Conservation (phyloP, 148 eudicot genomes). For the Silene conica region DNA sequence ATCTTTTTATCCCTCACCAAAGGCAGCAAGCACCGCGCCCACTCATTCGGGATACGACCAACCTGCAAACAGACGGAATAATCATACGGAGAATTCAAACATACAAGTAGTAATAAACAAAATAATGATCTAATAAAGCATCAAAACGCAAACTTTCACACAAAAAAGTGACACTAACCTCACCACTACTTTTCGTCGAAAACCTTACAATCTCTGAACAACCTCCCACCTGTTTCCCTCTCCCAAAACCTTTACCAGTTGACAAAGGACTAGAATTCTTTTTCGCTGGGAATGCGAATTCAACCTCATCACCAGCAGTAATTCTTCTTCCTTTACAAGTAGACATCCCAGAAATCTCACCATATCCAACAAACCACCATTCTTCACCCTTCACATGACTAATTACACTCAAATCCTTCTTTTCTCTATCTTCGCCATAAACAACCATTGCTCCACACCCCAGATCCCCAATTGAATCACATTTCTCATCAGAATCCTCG, state of each 20-base stretch:
- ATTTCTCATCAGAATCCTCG: constrained; percentile 18
- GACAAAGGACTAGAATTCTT: constrained; percentile 33
- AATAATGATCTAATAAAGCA: neutral
- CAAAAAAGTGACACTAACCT: constrained; percentile 40
- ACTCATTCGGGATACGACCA: constrained; percentile 97
- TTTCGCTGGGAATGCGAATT: constrained; percentile 53
- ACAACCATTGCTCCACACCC: constrained; percentile 14
- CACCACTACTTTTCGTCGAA: constrained; percentile 65
- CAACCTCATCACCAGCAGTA: constrained; percentile 63
- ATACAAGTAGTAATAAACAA: neutral
- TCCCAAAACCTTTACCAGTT: constrained; percentile 52
- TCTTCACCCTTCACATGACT: constrained; percentile 34
- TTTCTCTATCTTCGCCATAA: constrained; percentile 13
- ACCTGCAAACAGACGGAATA: constrained; percentile 44
- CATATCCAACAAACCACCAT: constrained; percentile 81
- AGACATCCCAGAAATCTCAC: constrained; percentile 69
- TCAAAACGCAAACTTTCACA: neutral
- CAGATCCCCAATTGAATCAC: constrained; percentile 15
- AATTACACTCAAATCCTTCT: neutral
- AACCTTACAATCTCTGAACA: constrained; percentile 92
- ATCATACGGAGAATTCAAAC: neutral
- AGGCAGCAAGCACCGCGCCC: constrained; percentile 84
- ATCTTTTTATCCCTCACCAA: constrained; percentile 86
- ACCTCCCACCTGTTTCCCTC: constrained; percentile 42
- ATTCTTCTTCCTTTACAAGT: constrained; percentile 81